These are phyloP conservation scores for Pythium volutum DNA, from an alignment of 352 stramenopile species.

Conservation along the genomic window DNA sequence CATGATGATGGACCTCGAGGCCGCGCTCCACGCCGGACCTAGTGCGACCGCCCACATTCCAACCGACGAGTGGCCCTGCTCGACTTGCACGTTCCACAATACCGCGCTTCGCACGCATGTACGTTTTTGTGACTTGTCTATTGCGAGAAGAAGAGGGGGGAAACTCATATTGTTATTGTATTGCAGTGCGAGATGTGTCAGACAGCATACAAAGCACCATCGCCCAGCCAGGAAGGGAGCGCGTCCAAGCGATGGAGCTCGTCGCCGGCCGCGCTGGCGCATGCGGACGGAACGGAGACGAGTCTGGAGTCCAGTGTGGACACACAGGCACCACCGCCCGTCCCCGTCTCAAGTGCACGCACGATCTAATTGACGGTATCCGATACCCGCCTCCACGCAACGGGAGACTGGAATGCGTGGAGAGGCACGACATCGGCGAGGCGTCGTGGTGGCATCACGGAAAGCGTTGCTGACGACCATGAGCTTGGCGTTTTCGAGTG, in stretches of 20 bases:
- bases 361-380: conserved; percentile 17
- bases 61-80: conserved; percentile 52
- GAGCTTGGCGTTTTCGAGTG: too few relatives aligned
- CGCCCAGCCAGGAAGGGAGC: not conserved
- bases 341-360: conserved; percentile 6
- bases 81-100: conserved; percentile 71
- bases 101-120: conserved; percentile 52
- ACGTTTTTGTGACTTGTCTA: conserved; percentile 17
- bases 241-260: conserved; percentile 24
- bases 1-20: conserved; percentile 62
- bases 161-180: not conserved
- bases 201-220: conserved; percentile 17
- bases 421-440: too few relatives aligned
- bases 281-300: too few relatives aligned
- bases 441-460: too few relatives aligned
- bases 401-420: too few relatives aligned
- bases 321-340: conserved; percentile 14
- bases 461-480: too few relatives aligned
- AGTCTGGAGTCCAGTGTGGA: not conserved
- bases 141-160: not conserved
- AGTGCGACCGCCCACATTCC: conserved; percentile 38
- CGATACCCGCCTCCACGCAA: not conserved
- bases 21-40: conserved; percentile 36
- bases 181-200: conserved; percentile 34
- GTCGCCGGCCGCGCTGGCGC: conserved; percentile 13